Evolutionary conservation across 148 eudicot genomes (phyloP).

Genomic region (Tetragonia tetragonoides): DNA sequence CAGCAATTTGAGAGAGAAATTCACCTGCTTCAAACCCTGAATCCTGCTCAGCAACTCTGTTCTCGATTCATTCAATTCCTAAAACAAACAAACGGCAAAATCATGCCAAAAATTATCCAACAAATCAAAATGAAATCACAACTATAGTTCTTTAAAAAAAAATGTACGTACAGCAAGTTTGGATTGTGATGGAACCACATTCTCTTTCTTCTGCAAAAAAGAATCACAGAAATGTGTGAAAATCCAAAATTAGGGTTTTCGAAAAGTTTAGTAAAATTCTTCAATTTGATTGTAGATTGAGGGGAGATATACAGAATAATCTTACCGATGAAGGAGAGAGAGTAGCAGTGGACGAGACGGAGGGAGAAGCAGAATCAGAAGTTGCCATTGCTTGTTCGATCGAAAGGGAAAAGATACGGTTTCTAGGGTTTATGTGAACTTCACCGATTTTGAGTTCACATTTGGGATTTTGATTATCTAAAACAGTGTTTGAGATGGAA

Average conservation of each 20-base stretch:
- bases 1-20: not conserved
- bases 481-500: not conserved
- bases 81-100: not conserved
- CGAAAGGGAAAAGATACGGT: not conserved
- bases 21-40: slow-evolving; percentile 77
- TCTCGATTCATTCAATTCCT: slow-evolving; percentile 78
- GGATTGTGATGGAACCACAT: slow-evolving; percentile 41
- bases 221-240: not conserved
- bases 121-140: not conserved
- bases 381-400: slow-evolving; percentile 19
- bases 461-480: not conserved
- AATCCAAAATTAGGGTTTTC: not conserved
- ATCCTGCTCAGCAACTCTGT: slow-evolving; percentile 64
- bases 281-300: not conserved
- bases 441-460: not conserved
- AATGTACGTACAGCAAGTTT: slow-evolving; percentile 51
- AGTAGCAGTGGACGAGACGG: slow-evolving; percentile 2
- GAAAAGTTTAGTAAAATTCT: not conserved
- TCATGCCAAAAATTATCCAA: not conserved
- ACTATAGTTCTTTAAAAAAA: not conserved
- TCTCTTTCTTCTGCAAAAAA: slow-evolving; percentile 59
- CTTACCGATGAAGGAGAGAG: slow-evolving; percentile 24
- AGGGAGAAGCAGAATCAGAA: slow-evolving; percentile 19
- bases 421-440: slow-evolving; percentile 2
- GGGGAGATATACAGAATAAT: not conserved